These are phyloP conservation scores for Vitis riparia DNA, from an alignment of 164 flowering plant species.

Conservation along the genomic window DNA sequence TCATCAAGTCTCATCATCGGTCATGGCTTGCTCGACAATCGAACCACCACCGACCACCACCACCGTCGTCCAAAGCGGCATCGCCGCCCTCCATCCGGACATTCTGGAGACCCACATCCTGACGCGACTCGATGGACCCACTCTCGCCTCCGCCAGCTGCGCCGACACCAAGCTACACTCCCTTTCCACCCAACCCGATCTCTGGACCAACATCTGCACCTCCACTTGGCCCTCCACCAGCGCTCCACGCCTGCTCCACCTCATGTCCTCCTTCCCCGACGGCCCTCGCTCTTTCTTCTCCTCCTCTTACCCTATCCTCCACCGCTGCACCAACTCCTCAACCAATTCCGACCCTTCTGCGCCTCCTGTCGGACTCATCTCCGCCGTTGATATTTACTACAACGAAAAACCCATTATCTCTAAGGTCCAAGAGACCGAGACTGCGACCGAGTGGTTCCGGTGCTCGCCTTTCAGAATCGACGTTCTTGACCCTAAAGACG, in stretches of 20 bases:
- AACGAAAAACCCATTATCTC: constrained; percentile 28
- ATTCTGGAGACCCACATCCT: constrained; percentile 42
- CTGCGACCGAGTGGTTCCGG: constrained; percentile 47
- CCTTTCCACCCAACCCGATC: constrained; percentile 26
- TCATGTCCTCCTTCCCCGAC: constrained; percentile 42
- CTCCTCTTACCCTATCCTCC: constrained; percentile 25
- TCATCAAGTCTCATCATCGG: too few relatives aligned
- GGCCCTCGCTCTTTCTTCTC: constrained; percentile 56
- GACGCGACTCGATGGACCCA: constrained; percentile 49
- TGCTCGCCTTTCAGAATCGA: constrained; percentile 61
- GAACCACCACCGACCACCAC: constrained; percentile 1
- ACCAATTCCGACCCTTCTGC: not conserved
- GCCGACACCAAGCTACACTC: constrained; percentile 37
- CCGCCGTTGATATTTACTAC: constrained; percentile 60
- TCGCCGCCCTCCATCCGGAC: constrained; percentile 43
- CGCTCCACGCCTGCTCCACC: constrained; percentile 24
- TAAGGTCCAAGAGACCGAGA: constrained; percentile 43
- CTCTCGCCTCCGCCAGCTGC: constrained; percentile 43
- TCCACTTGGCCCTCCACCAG: constrained; percentile 54
- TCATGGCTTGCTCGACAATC: constrained; percentile 6
- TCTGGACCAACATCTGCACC: constrained; percentile 49
- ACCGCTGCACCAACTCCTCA: not conserved
- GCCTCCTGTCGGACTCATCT: constrained; percentile 34
- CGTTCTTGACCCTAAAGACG: constrained; percentile 54
- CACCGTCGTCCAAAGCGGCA: constrained; percentile 1